phyloP scores from a whole-genome alignment of 257 asterid species.

The Cordia subcordata region DNA sequence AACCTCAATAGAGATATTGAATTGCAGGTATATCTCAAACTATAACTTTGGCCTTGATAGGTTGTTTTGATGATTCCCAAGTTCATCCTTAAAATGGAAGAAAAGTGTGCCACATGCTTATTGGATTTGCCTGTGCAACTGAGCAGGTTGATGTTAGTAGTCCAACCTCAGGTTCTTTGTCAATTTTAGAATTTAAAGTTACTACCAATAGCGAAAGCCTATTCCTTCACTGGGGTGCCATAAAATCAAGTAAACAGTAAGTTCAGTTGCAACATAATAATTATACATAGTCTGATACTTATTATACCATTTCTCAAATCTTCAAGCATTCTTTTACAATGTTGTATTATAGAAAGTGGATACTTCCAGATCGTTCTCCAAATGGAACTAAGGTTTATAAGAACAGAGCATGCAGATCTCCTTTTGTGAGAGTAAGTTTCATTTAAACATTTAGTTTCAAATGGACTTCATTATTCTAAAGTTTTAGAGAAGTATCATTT shows the following conservation, averaged over 20 bases:
- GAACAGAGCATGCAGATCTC: constrained; percentile 80
- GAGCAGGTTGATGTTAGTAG: constrained; percentile 76
- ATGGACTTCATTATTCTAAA: too few relatives aligned
- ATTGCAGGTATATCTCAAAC: constrained; percentile 56
- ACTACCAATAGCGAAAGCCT: constrained; percentile 47
- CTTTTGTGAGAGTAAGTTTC: constrained; percentile 70
- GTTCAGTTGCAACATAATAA: constrained; percentile 11
- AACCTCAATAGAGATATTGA: constrained; percentile 64
- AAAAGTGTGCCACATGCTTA: background rate
- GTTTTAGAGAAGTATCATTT: background rate
- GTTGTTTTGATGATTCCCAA: too few relatives aligned
- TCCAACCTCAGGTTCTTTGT: constrained; percentile 47
- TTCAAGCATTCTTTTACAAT: background rate
- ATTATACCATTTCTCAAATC: background rate
- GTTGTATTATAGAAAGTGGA: constrained; percentile 58
- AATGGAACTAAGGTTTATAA: constrained; percentile 75
- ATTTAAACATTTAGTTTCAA: background rate
- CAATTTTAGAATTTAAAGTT: constrained; percentile 51
- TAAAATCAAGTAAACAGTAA: constrained; percentile 48
- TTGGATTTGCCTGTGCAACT: constrained; percentile 8
- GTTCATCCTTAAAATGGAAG: too few relatives aligned
- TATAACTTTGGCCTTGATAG: too few relatives aligned
- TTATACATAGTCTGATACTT: constrained; percentile 9
- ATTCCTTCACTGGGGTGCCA: constrained; percentile 91
- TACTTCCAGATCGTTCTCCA: constrained; percentile 71